Evolutionary conservation across 1,284 basidiomycete species (phyloP).

Genomic region (Coriolopsis trogii): DNA sequence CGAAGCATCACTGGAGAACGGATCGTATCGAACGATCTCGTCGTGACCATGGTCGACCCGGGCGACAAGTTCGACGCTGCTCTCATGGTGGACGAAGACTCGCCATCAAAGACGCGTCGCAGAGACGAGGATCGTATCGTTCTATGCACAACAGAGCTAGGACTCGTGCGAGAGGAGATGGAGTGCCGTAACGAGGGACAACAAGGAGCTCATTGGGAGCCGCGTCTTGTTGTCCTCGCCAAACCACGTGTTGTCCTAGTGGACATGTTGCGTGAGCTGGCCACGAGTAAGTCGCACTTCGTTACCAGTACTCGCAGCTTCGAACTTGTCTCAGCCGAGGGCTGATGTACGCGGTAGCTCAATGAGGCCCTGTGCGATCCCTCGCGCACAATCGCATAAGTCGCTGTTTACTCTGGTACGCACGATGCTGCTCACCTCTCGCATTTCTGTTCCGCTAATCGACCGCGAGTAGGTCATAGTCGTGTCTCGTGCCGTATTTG

Average conservation of each 20-base stretch:
- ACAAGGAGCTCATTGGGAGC: constrained; percentile 15
- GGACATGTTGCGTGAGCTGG: too few relatives aligned
- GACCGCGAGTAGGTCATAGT: too few relatives aligned
- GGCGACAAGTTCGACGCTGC: constrained; percentile 40
- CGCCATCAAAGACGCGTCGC: constrained; percentile 1
- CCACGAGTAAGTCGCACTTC: too few relatives aligned
- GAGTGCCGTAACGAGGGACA: constrained; percentile 14
- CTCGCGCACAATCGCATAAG: too few relatives aligned
- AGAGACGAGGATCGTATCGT: constrained; percentile 17
- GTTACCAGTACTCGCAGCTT: too few relatives aligned
- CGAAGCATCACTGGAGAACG: constrained; percentile 55
- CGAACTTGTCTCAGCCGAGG: too few relatives aligned
- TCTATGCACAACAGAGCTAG: constrained; percentile 40
- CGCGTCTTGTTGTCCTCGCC: constrained; percentile 14
- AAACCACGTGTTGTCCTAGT: constrained; percentile 38
- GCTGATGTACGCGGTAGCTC: too few relatives aligned
- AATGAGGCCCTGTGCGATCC: too few relatives aligned
- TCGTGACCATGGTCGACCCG: constrained; percentile 36
- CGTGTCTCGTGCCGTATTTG: too few relatives aligned
- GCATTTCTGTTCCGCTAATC: too few relatives aligned
- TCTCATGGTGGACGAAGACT: constrained; percentile 47
- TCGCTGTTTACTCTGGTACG: too few relatives aligned
- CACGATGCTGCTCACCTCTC: too few relatives aligned
- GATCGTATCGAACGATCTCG: constrained; percentile 47
- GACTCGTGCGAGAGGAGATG: constrained; percentile 34